These are phyloP conservation scores for Russula brevipes DNA, from an alignment of 768 basidiomycete species.

Conservation along the genomic window DNA sequence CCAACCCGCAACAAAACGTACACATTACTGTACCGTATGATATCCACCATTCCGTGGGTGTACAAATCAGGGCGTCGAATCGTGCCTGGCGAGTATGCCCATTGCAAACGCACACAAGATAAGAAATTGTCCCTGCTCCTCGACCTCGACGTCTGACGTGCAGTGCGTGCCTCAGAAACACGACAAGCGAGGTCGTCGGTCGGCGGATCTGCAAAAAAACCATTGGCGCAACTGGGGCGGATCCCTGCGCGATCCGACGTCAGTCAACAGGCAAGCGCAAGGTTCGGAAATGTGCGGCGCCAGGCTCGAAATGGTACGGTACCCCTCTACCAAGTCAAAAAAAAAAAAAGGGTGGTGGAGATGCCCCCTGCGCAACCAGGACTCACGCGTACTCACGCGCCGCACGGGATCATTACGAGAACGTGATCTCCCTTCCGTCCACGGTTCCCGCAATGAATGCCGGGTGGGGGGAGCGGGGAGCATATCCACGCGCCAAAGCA, in stretches of 20 bases:
- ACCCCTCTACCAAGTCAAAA: constrained; percentile 1
- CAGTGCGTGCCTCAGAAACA: too few relatives aligned
- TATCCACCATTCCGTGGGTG: neutral
- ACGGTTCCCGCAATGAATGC: constrained; percentile 3
- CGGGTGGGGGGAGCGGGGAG: neutral
- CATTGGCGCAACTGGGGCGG: neutral
- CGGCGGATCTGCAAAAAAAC: too few relatives aligned
- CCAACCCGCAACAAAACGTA: neutral
- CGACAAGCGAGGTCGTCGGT: too few relatives aligned
- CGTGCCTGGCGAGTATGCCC: neutral
- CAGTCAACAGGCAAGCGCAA: neutral
- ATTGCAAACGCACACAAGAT: neutral
- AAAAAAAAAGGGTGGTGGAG: neutral
- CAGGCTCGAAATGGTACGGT: neutral
- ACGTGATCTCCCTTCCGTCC: neutral
- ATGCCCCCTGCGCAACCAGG: neutral
- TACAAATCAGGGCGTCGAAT: neutral
- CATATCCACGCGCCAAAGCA: neutral
- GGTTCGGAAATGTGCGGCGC: neutral
- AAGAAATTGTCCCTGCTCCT: neutral
- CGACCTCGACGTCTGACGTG: neutral
- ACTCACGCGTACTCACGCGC: too few relatives aligned
- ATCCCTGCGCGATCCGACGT: constrained; percentile 6
- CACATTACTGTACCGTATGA: neutral
- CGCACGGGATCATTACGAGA: neutral